phyloP scores from a whole-genome alignment of 2,329 filamentous ascomycete species.

The Pseudogymnoascus sp. region DNA sequence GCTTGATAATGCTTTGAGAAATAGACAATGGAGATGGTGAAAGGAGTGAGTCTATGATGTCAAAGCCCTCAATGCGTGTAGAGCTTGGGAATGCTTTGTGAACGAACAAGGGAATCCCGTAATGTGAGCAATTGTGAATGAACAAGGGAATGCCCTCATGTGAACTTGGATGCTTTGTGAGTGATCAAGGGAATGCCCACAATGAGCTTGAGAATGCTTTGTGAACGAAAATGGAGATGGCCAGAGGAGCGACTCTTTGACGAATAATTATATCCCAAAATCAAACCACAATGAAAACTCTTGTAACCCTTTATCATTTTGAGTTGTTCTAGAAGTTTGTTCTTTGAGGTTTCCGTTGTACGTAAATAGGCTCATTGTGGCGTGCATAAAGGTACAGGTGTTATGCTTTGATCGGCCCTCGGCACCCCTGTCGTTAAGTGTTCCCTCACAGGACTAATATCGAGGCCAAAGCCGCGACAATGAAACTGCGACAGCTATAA shows the following conservation, averaged over 20 bases:
- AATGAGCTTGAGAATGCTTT: background rate
- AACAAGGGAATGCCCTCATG: background rate
- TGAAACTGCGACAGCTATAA: constrained; percentile 7
- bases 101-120: background rate
- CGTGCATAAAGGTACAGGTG: background rate
- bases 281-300: background rate
- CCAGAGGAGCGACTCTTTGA: background rate
- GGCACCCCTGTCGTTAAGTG: constrained; percentile 7
- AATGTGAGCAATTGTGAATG: background rate
- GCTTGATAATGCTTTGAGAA: background rate
- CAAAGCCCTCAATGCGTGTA: background rate
- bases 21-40: background rate
- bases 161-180: background rate
- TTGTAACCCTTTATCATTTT: background rate
- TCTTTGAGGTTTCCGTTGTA: background rate
- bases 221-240: background rate
- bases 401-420: constrained; percentile 6
- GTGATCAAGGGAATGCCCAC: background rate
- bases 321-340: constrained; percentile 5
- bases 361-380: constrained; percentile 1
- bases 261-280: background rate
- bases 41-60: background rate
- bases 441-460: constrained; percentile 7
- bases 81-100: background rate
- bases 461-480: constrained; percentile 3